Evolutionary conservation across 78 protist species (phyloP).

Genomic region (Dictyostelium firmibasis): DNA sequence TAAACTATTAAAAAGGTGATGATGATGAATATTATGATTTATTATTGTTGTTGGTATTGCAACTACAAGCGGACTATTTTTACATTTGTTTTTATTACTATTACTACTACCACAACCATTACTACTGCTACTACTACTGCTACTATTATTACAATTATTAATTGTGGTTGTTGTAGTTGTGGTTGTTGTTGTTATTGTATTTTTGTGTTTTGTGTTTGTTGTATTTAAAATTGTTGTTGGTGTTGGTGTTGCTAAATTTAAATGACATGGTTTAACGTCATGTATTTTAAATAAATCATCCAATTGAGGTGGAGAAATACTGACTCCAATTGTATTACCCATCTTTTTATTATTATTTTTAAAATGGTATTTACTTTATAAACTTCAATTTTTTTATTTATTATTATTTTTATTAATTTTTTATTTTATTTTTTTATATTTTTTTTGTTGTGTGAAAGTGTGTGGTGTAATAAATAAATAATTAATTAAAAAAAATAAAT

Average conservation of each 20-base stretch:
- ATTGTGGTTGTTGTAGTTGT: constrained; percentile 45
- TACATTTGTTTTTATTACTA: background rate
- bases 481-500: background rate
- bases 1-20: background rate
- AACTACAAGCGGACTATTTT: background rate
- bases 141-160: background rate
- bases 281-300: background rate
- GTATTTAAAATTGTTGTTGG: background rate
- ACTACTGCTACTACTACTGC: background rate
- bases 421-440: background rate
- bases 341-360: background rate
- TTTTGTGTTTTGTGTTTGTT: background rate
- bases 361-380: background rate
- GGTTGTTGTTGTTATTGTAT: constrained; percentile 28
- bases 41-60: background rate
- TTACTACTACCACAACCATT: background rate
- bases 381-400: background rate
- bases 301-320: background rate
- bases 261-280: background rate
- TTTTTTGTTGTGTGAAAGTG: background rate
- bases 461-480: background rate
- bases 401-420: background rate
- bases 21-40: background rate
- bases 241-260: background rate
- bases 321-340: constrained; percentile 21